Conservation (phyloP, 345 rosid species). For the Eucalyptus urophylla region DNA sequence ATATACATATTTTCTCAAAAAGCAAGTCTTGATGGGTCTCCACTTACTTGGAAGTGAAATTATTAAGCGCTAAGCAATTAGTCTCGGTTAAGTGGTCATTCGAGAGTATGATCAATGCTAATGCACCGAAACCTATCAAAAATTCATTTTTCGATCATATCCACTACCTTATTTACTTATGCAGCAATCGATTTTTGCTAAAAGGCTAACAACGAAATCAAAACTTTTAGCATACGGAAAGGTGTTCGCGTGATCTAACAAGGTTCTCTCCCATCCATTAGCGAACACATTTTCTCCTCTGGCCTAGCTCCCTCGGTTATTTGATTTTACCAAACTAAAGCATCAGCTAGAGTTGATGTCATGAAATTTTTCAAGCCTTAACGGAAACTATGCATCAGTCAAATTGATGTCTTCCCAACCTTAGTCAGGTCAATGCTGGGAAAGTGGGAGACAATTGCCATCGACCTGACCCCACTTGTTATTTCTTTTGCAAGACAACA, state of each 20-base stretch:
- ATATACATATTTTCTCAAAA: not conserved
- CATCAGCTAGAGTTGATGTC: not conserved
- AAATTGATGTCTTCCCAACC: not conserved
- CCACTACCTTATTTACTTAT: not conserved
- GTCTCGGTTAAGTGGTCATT: not conserved
- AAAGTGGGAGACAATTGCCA: not conserved
- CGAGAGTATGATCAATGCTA: not conserved
- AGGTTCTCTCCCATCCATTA: not conserved
- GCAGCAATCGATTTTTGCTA: not conserved
- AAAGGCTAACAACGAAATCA: not conserved
- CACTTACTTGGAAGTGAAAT: not conserved
- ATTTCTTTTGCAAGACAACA: not conserved
- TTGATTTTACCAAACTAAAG: not conserved
- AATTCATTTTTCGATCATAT: not conserved
- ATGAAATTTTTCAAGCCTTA: not conserved
- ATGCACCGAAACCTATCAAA: not conserved
- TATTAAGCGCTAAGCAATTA: not conserved
- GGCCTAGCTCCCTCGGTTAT: not conserved
- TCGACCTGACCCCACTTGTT: not conserved
- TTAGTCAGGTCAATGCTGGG: not conserved
- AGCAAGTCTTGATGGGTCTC: not conserved
- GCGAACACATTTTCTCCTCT: not conserved
- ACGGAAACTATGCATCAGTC: not conserved
- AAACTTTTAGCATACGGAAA: not conserved
- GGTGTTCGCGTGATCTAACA: not conserved